These are phyloP conservation scores for Leishmania gerbilli DNA, from an alignment of 208 protist species.

Conservation along the genomic window DNA sequence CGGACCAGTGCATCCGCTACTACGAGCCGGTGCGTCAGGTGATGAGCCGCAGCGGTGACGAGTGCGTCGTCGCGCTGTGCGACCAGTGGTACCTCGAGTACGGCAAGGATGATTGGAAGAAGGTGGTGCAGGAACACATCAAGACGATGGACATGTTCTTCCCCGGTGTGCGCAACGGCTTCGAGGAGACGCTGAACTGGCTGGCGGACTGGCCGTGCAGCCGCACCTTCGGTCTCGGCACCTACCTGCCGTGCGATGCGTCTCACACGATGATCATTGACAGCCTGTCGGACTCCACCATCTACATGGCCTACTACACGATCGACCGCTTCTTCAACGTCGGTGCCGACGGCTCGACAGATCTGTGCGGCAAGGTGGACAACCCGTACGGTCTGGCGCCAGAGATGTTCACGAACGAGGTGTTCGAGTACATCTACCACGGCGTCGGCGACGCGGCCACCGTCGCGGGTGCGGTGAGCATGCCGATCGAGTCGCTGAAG, in stretches of 20 bases:
- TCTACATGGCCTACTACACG: conserved; percentile 99
- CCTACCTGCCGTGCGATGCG: conserved; percentile 96
- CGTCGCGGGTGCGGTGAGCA: conserved; percentile 49
- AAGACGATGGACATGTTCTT: conserved; percentile 94
- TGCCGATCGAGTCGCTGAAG: conserved; percentile 69
- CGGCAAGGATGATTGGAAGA: conserved; percentile 97
- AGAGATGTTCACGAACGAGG: conserved; percentile 93
- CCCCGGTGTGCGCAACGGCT: conserved; percentile 90
- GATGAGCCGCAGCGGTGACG: conserved; percentile 98
- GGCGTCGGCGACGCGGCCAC: conserved; percentile 62
- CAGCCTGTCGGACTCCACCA: conserved; percentile 99
- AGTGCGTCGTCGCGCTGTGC: conserved; percentile 98
- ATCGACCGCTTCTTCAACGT: conserved; percentile 98
- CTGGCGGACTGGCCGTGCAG: conserved; percentile 99
- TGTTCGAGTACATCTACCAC: conserved; percentile 96
- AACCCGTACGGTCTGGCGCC: conserved; percentile 90
- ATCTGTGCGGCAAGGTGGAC: conserved; percentile 43
- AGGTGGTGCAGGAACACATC: conserved; percentile 84
- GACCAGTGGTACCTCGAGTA: conserved; percentile 99
- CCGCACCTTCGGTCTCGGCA: conserved; percentile 99
- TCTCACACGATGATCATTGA: conserved; percentile 98
- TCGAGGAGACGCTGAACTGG: conserved; percentile 96
- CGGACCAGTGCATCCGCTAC: conserved; percentile 91
- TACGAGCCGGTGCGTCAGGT: conserved; percentile 97
- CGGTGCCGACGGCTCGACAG: conserved; percentile 45